A percentile compares a stretch with the other conserved stretches of the same genome.
Evolutionary conservation across 2,329 filamentous ascomycete genomes (phyloP).

Genomic region (Talaromyces islandicus): DNA sequence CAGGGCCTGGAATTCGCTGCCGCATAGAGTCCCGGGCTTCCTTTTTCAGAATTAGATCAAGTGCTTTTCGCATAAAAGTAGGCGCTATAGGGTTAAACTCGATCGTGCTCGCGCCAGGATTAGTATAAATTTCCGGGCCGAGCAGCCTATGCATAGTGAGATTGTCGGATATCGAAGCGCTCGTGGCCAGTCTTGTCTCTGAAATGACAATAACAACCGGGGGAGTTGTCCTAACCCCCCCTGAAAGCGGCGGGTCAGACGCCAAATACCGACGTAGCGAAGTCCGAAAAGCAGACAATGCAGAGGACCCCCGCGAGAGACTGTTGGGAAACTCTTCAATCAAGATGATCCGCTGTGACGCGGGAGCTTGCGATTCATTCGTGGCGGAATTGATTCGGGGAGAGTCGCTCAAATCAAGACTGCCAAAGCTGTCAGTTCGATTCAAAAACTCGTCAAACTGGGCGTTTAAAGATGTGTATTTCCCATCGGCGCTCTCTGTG

Average conservation of each 20-base stretch:
- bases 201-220: constrained; percentile 88
- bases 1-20: constrained; percentile 67
- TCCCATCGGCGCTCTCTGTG: constrained; percentile 53
- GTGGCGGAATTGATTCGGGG: constrained; percentile 5
- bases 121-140: constrained; percentile 76
- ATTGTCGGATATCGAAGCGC: constrained; percentile 77
- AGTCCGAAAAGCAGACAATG: constrained; percentile 65
- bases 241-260: constrained; percentile 38
- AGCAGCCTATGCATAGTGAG: constrained; percentile 88
- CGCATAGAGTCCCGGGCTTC: constrained; percentile 75
- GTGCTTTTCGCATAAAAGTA: constrained; percentile 75
- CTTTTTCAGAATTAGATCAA: constrained; percentile 76
- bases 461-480: constrained; percentile 63
- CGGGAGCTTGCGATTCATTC: background rate
- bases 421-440: constrained; percentile 72
- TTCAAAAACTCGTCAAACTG: constrained; percentile 92
- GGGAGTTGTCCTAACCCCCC: constrained; percentile 43
- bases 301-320: constrained; percentile 59
- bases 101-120: constrained; percentile 71
- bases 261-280: constrained; percentile 71
- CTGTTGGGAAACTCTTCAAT: constrained; percentile 80
- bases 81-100: constrained; percentile 92
- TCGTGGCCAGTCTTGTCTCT: constrained; percentile 80
- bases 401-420: constrained; percentile 49
- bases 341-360: constrained; percentile 55